phyloP scores from a whole-genome alignment of 805 yeast genomes.

The fission yeast (Schizosaccharomyces pombe) region ASM294v3 CU329670.1:2536501-2537000 shows the following conservation, averaged over 20 bases:
- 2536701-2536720: slow-evolving; percentile 13
- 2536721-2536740: slow-evolving; percentile 81
- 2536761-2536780: slow-evolving; percentile 37
- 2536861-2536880: slow-evolving; percentile 59
- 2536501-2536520: too few species aligned
- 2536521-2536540: too few species aligned
- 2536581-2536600: too few species aligned
- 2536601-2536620: too few species aligned
- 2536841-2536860: slow-evolving; percentile 71
- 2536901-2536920: slow-evolving; percentile 59
- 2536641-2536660: not conserved
- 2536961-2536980: slow-evolving; percentile 56
- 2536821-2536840: slow-evolving; percentile 62
- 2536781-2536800: slow-evolving; percentile 79
- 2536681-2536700: not conserved
- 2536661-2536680: too few species aligned
- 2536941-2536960: slow-evolving; percentile 70
- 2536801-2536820: slow-evolving; percentile 72
- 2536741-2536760: slow-evolving; percentile 71
- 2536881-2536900: slow-evolving; percentile 27
- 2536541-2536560: too few species aligned
- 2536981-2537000: slow-evolving; percentile 86
- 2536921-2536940: slow-evolving; percentile 46
- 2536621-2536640: too few species aligned
- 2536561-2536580: too few species aligned